Percentiles rank a stretch among this genome's conserved stretches.
Conservation (phyloP, 345 rosid species). For the Syzygium grande region DNA sequence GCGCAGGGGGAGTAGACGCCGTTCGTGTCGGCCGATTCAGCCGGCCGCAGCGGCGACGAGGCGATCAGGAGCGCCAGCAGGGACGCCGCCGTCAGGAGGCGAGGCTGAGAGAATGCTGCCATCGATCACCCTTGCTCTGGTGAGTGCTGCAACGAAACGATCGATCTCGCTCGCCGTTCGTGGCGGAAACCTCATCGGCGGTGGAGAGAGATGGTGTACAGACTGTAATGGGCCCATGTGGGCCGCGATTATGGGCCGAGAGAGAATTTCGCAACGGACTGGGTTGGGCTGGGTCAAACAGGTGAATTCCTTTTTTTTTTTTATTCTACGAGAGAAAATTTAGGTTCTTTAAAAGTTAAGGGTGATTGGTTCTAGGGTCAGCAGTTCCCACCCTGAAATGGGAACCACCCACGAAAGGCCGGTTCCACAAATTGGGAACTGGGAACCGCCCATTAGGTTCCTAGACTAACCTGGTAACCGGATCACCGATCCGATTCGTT, state of each 20-base stretch:
- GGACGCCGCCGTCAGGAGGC: background rate
- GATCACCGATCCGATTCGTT: too few species aligned
- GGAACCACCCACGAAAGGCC: too few species aligned
- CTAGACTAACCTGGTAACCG: too few species aligned
- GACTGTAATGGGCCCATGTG: background rate
- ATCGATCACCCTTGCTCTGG: slow-evolving; percentile 1
- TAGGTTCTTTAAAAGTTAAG: background rate
- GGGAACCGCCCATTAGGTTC: too few species aligned
- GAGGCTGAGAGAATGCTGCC: background rate
- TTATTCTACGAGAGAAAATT: background rate
- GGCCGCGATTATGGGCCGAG: background rate
- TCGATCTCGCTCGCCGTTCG: background rate
- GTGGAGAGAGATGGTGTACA: background rate
- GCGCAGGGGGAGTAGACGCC: slow-evolving; percentile 49
- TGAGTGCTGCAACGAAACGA: background rate
- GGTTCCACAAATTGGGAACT: too few species aligned
- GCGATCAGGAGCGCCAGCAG: background rate
- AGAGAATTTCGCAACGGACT: background rate
- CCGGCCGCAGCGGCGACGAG: background rate
- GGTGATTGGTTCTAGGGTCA: too few species aligned
- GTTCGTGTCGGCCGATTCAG: slow-evolving; percentile 6
- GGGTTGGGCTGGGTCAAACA: background rate
- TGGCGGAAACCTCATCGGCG: background rate
- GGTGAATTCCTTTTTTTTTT: background rate
- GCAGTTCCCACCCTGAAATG: too few species aligned